phyloP scores from a whole-genome alignment of 176 grass and related monocot species.

The Zea mays region DNA sequence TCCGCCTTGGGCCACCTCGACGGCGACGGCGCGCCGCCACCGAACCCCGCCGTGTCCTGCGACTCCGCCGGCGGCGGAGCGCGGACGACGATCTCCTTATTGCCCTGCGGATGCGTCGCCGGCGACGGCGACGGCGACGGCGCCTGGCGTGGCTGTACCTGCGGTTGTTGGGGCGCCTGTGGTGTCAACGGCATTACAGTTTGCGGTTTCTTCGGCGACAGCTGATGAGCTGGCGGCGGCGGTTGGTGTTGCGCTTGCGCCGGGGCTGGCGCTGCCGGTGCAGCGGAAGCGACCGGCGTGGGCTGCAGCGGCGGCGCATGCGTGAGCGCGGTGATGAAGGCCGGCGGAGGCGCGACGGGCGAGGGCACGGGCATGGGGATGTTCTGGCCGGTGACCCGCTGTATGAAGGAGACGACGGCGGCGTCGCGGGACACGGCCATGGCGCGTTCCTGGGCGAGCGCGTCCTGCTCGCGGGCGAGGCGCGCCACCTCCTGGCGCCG shows the following conservation, averaged over 20 bases:
- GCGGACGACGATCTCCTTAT: constrained; percentile 18
- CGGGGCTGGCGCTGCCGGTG: neutral
- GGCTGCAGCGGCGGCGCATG: constrained; percentile 15
- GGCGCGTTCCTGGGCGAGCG: constrained; percentile 62
- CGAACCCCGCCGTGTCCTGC: constrained; percentile 20
- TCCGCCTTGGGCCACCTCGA: constrained; percentile 93
- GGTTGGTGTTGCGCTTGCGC: neutral
- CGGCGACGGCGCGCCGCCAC: constrained; percentile 42
- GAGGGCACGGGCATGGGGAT: constrained; percentile 41
- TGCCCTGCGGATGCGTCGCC: neutral
- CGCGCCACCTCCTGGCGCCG: constrained; percentile 62
- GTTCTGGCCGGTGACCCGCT: constrained; percentile 76
- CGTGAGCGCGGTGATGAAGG: constrained; percentile 3
- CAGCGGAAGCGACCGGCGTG: constrained; percentile 29
- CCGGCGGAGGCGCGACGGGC: constrained; percentile 5
- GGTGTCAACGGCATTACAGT: constrained; percentile 26
- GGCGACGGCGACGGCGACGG: neutral
- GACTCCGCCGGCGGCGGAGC: constrained; percentile 19
- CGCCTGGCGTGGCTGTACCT: neutral
- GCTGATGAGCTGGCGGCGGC: neutral
- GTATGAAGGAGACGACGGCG: constrained; percentile 75
- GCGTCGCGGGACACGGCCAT: constrained; percentile 58
- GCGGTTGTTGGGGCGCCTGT: neutral
- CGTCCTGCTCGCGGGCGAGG: constrained; percentile 65
- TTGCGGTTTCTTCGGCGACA: neutral